Base-by-base conservation (phyloP, 75 land plant species). In the Selaginella moellendorffii region DNA sequence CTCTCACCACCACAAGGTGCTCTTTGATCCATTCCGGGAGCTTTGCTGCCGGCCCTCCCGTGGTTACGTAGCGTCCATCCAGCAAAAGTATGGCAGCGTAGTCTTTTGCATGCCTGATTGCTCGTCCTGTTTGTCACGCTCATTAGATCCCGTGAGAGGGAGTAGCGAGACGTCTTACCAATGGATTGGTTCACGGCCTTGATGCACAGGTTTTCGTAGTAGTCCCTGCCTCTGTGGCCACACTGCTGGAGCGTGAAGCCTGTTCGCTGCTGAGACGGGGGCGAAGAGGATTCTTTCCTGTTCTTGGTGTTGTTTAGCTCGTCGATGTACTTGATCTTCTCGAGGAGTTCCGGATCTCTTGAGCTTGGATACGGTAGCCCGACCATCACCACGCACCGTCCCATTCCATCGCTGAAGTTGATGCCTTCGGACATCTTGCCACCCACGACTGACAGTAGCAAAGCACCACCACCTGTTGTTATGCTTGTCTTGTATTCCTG, bases 351-450 rank as follows among this genome's bases (percentile, higher is more conserved):
- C 23, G 88, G 81, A 67, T 93, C 87, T 12, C 84, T 81, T 27
- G 85, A 87, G 63, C 88, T 89, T 9, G 99, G 99, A 69, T 95
- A 95, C 27, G 99, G 99, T 62, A 95, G 69, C n/a, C 99, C 99
- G 62, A 95, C 87, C 99, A 95, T 95, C 24, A 95, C 77, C 23
- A 95, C 84, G 76, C 99, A 95, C n/a, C 99, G 76, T 31, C 96
- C 91, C 87, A 85, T 84, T n/a, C 99, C 96, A 76, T 95, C 99
- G 61, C 81, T 86, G 74, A 95, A 86, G 72, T 95, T 95, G 72
- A 95, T 89, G 18, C 99, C 96, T 71, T 95, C 99, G 25, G 99
- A 95, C 71, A 95, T 78, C 69, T 95, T 95, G 14, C 99, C 99
- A 30, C 99, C 99, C 26, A 95, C 99, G 0, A 95, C 81, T 68